Evolutionary conservation across 106 monocot genomes (phyloP).

Genomic region (Iris macrosiphon): DNA sequence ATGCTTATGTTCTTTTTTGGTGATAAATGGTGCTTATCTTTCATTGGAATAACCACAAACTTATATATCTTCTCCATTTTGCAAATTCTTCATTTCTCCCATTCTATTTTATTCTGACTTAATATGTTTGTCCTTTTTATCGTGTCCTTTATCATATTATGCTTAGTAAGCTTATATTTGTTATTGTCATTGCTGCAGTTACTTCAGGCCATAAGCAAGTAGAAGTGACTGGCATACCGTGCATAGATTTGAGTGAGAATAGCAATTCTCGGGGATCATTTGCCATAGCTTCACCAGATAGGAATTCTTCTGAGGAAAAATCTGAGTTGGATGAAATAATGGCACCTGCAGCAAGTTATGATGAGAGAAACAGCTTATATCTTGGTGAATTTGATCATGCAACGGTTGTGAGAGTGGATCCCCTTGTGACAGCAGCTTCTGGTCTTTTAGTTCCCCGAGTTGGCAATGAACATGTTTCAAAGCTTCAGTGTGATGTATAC

Average conservation of each 20-base stretch:
- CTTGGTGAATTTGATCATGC: constrained; percentile 11
- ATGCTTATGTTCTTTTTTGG: no score
- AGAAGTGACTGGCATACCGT: constrained; percentile 4
- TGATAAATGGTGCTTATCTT: no score
- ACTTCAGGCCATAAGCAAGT: constrained; percentile 13
- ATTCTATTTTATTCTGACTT: neutral
- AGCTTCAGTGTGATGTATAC: constrained; percentile 22
- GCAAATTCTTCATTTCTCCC: neutral
- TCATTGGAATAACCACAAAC: no score
- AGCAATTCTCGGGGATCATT: constrained; percentile 14
- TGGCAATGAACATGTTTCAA: constrained; percentile 12
- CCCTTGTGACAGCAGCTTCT: constrained; percentile 9
- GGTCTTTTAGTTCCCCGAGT: constrained; percentile 5
- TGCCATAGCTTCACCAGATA: constrained; percentile 19
- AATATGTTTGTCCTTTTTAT: neutral
- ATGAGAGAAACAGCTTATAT: constrained; percentile 7
- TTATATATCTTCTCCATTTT: neutral
- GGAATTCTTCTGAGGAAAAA: constrained; percentile 15
- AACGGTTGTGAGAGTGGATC: constrained; percentile 4
- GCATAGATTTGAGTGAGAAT: constrained; percentile 22
- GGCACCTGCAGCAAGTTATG: constrained; percentile 14
- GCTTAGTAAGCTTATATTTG: neutral
- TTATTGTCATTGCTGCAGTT: constrained; percentile 15
- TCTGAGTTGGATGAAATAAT: constrained; percentile 23
- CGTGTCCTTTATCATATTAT: neutral